These are phyloP conservation scores for Suhomyces sp. DNA, from an alignment of 805 yeast genomes.

Conservation along the genomic window DNA sequence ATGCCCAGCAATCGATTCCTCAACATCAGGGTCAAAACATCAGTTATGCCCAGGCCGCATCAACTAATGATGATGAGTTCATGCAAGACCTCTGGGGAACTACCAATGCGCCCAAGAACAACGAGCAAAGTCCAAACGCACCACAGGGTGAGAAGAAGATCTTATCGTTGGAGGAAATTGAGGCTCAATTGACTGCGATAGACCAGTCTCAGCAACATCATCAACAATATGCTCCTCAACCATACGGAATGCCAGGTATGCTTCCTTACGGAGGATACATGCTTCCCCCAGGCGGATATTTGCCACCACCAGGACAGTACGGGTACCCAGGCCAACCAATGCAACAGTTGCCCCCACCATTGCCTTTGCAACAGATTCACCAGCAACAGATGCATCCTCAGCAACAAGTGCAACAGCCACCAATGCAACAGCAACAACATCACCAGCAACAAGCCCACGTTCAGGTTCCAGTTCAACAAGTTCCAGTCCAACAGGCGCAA, in stretches of 20 bases:
- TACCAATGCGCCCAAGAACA: constrained; percentile 25
- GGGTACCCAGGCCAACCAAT: constrained; percentile 30
- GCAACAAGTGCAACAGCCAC: constrained; percentile 14
- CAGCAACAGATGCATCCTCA: constrained; percentile 17
- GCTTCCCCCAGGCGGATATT: constrained; percentile 41
- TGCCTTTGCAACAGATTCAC: constrained; percentile 14
- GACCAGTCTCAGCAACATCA: constrained; percentile 28
- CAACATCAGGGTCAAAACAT: constrained; percentile 24
- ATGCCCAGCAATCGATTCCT: constrained; percentile 4
- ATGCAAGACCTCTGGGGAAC: constrained; percentile 48
- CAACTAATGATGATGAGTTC: constrained; percentile 42
- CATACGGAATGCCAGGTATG: constrained; percentile 35
- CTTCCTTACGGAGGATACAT: constrained; percentile 39
- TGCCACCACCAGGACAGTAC: constrained; percentile 37
- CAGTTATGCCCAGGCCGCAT: constrained; percentile 43
- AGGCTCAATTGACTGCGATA: constrained; percentile 65
- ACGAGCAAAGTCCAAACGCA: constrained; percentile 10
- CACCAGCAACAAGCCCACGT: constrained; percentile 6
- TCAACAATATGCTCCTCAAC: constrained; percentile 30
- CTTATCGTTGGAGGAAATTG: constrained; percentile 79
- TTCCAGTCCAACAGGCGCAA: constrained; percentile 8
- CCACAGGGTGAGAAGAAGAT: constrained; percentile 44
- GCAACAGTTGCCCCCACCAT: constrained; percentile 18
- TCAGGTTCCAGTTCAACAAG: constrained; percentile 14
- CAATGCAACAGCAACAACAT: constrained; percentile 13